phyloP scores from a whole-genome alignment of 352 stramenopile species.

The Pythium grandisporangium region DNA sequence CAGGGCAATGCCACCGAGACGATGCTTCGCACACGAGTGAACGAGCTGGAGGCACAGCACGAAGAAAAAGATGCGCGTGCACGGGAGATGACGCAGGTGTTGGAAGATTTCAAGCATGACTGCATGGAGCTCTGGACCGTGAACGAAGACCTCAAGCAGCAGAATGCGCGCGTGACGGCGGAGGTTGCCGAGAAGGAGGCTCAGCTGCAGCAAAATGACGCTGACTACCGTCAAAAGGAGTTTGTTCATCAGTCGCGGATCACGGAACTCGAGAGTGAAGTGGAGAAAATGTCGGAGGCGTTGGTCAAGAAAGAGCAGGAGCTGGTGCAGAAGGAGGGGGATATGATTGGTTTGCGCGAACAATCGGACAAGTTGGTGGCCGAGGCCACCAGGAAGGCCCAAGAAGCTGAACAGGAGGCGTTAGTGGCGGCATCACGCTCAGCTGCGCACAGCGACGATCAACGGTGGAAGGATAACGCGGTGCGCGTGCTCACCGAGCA shows the following conservation, averaged over 20 bases:
- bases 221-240: slow-evolving; percentile 43
- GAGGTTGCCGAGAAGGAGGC: slow-evolving; percentile 22
- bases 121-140: slow-evolving; percentile 69
- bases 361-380: slow-evolving; percentile 11
- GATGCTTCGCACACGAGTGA: slow-evolving; percentile 18
- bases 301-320: slow-evolving; percentile 23
- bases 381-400: slow-evolving; percentile 6
- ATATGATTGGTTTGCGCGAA: slow-evolving; percentile 24
- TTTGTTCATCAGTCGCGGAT: slow-evolving; percentile 43
- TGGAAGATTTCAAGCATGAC: slow-evolving; percentile 76
- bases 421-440: too few relatives aligned
- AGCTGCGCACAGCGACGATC: too few relatives aligned
- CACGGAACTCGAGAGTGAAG: slow-evolving; percentile 42
- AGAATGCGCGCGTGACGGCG: slow-evolving; percentile 42
- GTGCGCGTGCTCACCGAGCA: slow-evolving; percentile 69
- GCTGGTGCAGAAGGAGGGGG: slow-evolving; percentile 44
- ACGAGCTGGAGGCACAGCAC: slow-evolving; percentile 25
- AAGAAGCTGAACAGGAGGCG: slow-evolving; percentile 9
- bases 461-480: slow-evolving; percentile 32
- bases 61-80: slow-evolving; percentile 15
- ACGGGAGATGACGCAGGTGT: slow-evolving; percentile 28
- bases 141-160: slow-evolving; percentile 76
- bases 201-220: slow-evolving; percentile 22
- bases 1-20: slow-evolving; percentile 11
- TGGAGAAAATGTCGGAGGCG: slow-evolving; percentile 41